Percentiles rank a stretch among this genome's conserved stretches.
These are phyloP conservation scores for Pichia sp. DNA, from an alignment of 1,139 yeast genomes.

Conservation along the genomic window DNA sequence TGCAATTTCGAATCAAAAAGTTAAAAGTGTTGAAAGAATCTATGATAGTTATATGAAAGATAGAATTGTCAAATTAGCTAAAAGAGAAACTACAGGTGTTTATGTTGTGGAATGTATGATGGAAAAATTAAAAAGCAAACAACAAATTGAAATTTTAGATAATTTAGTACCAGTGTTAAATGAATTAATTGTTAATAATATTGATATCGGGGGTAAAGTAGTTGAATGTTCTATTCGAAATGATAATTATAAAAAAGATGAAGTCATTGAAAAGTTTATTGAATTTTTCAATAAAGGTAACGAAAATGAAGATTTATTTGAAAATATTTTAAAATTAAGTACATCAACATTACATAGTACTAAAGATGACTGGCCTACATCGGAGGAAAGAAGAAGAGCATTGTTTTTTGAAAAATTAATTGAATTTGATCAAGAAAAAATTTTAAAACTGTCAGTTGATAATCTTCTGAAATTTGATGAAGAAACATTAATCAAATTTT, in stretches of 20 bases:
- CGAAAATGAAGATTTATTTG: constrained; percentile 43
- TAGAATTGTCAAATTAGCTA: constrained; percentile 63
- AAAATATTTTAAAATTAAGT: constrained; percentile 57
- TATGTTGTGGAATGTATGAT: constrained; percentile 71
- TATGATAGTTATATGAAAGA: constrained; percentile 68
- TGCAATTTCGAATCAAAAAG: constrained; percentile 58
- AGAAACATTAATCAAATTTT: constrained; percentile 51
- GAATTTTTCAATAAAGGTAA: constrained; percentile 39
- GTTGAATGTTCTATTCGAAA: constrained; percentile 61
- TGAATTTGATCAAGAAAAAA: constrained; percentile 50
- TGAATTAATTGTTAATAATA: constrained; percentile 55
- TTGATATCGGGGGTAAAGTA: constrained; percentile 63
- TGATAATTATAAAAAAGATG: constrained; percentile 57
- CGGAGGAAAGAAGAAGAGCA: constrained; percentile 79
- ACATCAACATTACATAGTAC: constrained; percentile 75
- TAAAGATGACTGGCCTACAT: constrained; percentile 85
- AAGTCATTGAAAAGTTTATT: constrained; percentile 54
- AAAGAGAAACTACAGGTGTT: constrained; percentile 75
- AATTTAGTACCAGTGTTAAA: constrained; percentile 62
- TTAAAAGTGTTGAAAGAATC: constrained; percentile 63
- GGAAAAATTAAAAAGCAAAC: constrained; percentile 52
- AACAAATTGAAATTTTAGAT: constrained; percentile 59
- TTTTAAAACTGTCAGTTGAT: constrained; percentile 53
- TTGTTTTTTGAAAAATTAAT: constrained; percentile 66
- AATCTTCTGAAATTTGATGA: constrained; percentile 46